These are phyloP conservation scores for Xylariaceae sp. DNA, from an alignment of 2,329 filamentous ascomycete genomes.

Conservation along the genomic window DNA sequence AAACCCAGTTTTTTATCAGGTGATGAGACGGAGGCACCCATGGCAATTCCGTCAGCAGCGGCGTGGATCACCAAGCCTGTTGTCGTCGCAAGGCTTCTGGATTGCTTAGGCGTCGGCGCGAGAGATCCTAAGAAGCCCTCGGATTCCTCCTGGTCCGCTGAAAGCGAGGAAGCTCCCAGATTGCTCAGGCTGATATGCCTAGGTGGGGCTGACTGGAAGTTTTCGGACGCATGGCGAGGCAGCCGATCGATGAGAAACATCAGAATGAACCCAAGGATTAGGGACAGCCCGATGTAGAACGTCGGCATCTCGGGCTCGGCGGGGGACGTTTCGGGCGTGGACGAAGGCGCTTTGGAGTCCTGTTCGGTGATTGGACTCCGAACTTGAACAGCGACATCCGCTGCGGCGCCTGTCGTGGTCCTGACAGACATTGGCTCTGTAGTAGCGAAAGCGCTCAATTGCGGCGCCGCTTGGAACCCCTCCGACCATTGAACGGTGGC, in stretches of 20 bases:
- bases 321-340: constrained; percentile 23
- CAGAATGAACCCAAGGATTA: constrained; percentile 83
- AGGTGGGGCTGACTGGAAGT: constrained; percentile 59
- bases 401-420: neutral
- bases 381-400: constrained; percentile 6
- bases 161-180: constrained; percentile 50
- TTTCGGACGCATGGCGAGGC: constrained; percentile 65
- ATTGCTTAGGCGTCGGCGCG: constrained; percentile 51
- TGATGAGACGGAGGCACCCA: constrained; percentile 81
- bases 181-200: constrained; percentile 87
- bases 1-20: constrained; percentile 72
- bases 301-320: constrained; percentile 50
- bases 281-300: constrained; percentile 77
- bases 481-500: constrained; percentile 18
- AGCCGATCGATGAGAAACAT: constrained; percentile 95
- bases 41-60: constrained; percentile 88
- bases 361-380: constrained; percentile 22
- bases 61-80: constrained; percentile 94
- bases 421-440: neutral
- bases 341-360: constrained; percentile 7
- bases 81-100: constrained; percentile 72
- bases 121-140: constrained; percentile 56
- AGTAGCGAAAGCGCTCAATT: constrained; percentile 3
- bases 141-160: constrained; percentile 49
- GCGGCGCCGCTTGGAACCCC: constrained; percentile 1